Percentiles rank a stretch among this genome's conserved stretches.
phyloP scores from a whole-genome alignment of 2,329 filamentous ascomycete species.

The Alternaria angustiovoidea region DNA sequence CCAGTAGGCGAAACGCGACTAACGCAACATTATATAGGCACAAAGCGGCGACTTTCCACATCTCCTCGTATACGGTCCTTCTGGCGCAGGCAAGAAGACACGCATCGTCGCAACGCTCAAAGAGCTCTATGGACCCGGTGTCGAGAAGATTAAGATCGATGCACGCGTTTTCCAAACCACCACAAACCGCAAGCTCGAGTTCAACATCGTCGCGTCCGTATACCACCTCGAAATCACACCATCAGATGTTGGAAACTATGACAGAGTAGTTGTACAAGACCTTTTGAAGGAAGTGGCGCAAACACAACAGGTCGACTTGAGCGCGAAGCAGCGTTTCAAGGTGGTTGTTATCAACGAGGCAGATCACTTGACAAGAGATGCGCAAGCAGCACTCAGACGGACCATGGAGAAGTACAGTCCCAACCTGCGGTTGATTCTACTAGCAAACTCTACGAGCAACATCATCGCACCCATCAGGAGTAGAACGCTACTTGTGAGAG shows the following conservation, averaged over 20 bases:
- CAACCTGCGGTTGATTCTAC: slow-evolving; percentile 86
- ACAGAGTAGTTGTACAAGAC: slow-evolving; percentile 94
- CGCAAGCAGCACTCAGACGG: slow-evolving; percentile 89
- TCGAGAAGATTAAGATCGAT: slow-evolving; percentile 99
- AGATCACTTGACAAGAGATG: slow-evolving; percentile 91
- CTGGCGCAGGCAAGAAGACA: slow-evolving; percentile 97
- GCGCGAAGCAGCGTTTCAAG: slow-evolving; percentile 92
- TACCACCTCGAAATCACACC: slow-evolving; percentile 99
- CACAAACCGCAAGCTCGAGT: slow-evolving; percentile 96
- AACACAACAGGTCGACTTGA: slow-evolving; percentile 96
- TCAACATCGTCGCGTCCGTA: slow-evolving; percentile 96
- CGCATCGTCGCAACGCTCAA: slow-evolving; percentile 94
- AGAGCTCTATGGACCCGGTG: slow-evolving; percentile 91
- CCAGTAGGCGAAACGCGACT: slow-evolving; percentile 12
- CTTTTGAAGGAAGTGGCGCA: slow-evolving; percentile 97
- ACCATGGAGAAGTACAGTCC: slow-evolving; percentile 99
- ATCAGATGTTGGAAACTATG: slow-evolving; percentile 94
- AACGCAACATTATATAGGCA: slow-evolving; percentile 64
- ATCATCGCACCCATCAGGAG: slow-evolving; percentile 99
- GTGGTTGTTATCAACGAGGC: slow-evolving; percentile 99
- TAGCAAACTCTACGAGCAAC: slow-evolving; percentile 96
- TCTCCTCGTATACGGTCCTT: slow-evolving; percentile 94
- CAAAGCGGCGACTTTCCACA: slow-evolving; percentile 98
- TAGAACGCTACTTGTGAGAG: slow-evolving; percentile 87
- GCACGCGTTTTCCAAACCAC: slow-evolving; percentile 95